Evolutionary conservation across 2,329 filamentous ascomycete genomes (phyloP).

Genomic region (Metarhizium anisopliae): DNA sequence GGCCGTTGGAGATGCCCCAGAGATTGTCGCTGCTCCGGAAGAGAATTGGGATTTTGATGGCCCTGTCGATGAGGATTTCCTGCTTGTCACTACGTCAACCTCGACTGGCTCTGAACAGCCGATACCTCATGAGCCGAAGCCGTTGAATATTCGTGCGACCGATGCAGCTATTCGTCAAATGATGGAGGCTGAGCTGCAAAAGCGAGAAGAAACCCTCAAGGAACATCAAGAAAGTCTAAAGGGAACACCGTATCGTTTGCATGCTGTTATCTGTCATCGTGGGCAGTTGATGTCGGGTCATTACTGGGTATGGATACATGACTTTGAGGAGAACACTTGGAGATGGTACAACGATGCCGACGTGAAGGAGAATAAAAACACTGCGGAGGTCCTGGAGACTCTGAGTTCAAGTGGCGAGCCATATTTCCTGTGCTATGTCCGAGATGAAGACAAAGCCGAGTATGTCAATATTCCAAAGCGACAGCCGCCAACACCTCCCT

Average conservation of each 20-base stretch:
- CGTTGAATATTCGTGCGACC: conserved; percentile 13
- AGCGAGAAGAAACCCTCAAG: conserved; percentile 18
- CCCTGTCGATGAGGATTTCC: conserved; percentile 26
- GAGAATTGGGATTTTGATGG: conserved; percentile 31
- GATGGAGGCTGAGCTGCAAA: conserved; percentile 30
- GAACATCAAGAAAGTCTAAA: conserved; percentile 40
- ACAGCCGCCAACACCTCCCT: conserved; percentile 10
- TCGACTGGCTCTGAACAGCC: neutral
- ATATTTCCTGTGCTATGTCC: conserved; percentile 78
- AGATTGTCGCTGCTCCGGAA: conserved; percentile 5
- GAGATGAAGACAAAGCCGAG: conserved; percentile 52
- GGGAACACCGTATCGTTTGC: conserved; percentile 67
- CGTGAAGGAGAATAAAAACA: conserved; percentile 60
- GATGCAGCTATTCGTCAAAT: conserved; percentile 31
- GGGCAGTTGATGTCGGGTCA: conserved; percentile 69
- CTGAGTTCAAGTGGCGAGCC: conserved; percentile 65
- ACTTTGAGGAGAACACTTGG: conserved; percentile 77
- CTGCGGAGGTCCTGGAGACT: conserved; percentile 58
- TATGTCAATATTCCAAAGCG: conserved; percentile 38
- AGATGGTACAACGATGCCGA: conserved; percentile 87
- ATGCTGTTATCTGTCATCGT: conserved; percentile 88
- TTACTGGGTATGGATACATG: conserved; percentile 95
- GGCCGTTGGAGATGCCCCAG: neutral
- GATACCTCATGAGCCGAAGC: conserved; percentile 7
- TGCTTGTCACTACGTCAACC: conserved; percentile 17